A percentile compares a stretch with the other conserved stretches of the same genome.
Conservation (phyloP, 2,329 filamentous ascomycete species). For the Botrytis fragariae region DNA sequence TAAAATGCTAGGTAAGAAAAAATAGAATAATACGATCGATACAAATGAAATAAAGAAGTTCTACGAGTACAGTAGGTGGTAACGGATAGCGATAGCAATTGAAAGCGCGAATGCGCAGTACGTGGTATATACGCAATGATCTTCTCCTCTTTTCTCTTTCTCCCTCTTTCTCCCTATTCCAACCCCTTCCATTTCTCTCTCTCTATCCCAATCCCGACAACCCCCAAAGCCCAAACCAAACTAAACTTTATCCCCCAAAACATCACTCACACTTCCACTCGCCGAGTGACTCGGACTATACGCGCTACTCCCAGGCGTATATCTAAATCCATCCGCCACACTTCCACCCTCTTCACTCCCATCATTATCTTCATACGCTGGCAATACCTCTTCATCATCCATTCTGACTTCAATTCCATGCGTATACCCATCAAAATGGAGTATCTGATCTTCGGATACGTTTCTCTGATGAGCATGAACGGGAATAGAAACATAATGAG, state of each 20-base stretch:
- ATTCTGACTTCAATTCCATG: not conserved
- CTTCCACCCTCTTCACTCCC: slow-evolving; percentile 27
- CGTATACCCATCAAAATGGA: not conserved
- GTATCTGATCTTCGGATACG: not conserved
- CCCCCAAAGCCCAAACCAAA: no score
- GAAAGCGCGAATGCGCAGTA: no score
- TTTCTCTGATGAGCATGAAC: not conserved
- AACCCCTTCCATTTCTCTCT: no score
- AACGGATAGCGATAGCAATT: no score
- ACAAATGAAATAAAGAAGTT: no score
- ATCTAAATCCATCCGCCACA: slow-evolving; percentile 35
- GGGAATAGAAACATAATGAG: not conserved
- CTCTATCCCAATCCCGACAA: no score
- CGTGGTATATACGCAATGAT: no score
- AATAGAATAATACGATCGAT: no score
- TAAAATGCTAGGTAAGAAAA: no score
- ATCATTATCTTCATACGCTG: slow-evolving; percentile 19
- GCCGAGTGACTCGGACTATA: slow-evolving; percentile 29
- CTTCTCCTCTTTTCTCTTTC: no score
- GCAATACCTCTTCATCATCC: not conserved
- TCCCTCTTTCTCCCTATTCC: no score
- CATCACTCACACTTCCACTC: slow-evolving; percentile 31
- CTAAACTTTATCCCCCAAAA: slow-evolving; percentile 18
- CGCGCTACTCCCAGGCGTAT: slow-evolving; percentile 31
- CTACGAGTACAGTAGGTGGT: no score